Conservation (phyloP, 2,329 filamentous ascomycete species). For the Volutella citrinella region DNA sequence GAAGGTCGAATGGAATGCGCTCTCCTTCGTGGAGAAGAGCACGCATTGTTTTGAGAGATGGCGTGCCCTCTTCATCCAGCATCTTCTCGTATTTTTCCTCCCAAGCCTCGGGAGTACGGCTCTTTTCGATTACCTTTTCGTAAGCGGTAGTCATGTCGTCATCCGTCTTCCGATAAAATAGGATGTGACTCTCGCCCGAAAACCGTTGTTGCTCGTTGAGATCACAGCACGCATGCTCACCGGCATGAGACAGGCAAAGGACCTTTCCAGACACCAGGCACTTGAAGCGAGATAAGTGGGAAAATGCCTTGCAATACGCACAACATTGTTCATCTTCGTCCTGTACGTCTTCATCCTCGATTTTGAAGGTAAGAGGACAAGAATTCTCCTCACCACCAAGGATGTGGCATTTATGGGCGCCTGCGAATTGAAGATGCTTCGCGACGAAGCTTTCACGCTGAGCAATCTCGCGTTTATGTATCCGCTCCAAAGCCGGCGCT, state of each 20-base stretch:
- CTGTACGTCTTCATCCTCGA: conserved; percentile 71
- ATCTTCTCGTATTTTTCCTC: conserved; percentile 83
- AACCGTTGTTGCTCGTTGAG: conserved; percentile 64
- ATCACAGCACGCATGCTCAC: conserved; percentile 77
- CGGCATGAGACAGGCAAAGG: conserved; percentile 79
- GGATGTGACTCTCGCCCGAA: conserved; percentile 64
- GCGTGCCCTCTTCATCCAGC: conserved; percentile 78
- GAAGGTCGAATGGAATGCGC: conserved; percentile 87
- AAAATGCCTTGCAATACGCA: conserved; percentile 85
- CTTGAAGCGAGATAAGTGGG: conserved; percentile 85
- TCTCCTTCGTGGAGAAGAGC: conserved; percentile 88
- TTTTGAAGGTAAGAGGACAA: conserved; percentile 60
- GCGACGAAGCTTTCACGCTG: conserved; percentile 67
- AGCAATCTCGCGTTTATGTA: conserved; percentile 68
- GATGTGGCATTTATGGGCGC: conserved; percentile 50
- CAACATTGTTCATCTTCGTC: conserved; percentile 97
- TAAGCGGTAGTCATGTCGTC: conserved; percentile 65
- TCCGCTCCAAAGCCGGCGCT: conserved; percentile 77
- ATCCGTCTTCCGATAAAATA: conserved; percentile 75
- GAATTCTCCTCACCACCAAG: conserved; percentile 43
- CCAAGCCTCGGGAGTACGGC: conserved; percentile 82
- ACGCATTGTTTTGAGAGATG: conserved; percentile 81
- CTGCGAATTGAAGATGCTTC: conserved; percentile 58
- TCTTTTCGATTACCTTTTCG: conserved; percentile 81
- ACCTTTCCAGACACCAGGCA: conserved; percentile 80